Base-by-base conservation (phyloP, 441 rosid genomes). In the Aleurites moluccanus region DNA sequence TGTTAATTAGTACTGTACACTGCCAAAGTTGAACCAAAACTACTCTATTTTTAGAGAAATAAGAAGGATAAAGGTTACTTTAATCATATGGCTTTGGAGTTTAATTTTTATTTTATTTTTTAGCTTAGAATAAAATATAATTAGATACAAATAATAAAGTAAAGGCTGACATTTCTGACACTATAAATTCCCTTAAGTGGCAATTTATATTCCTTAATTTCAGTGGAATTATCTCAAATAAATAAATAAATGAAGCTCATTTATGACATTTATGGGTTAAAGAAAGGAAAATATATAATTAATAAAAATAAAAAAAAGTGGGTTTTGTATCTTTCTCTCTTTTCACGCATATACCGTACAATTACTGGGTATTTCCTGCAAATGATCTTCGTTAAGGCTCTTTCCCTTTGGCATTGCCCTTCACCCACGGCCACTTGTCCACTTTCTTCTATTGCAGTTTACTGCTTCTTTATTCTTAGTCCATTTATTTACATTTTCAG, bases 131-230 rank as follows among this genome's bases (percentile, higher is more conserved):
- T 75, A 69, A 64, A 79, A 63, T 64, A 74, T 28, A 14, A 61
- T 73, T 67, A 64, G 75, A 74, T 77, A 59, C 73, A 69, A 62
- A 52, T 52, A 75, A 55, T 6, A 55, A 55, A 77, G 75, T 47
- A 23, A 44, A 59, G 62, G 67, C 79, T 73, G 75, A 47, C 60
- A 52, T 25, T 38, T 49, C 85, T 78, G 84, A 78, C 83, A 82
- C 62, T 53, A 63, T 16, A 70, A 80, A 72, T 73, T 83, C 73
- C 79, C 73, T 75, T 55, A 70, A 63, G 64, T 45, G 66, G 78
- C 18, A 59, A 45, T 28, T 28, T 20, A n/a, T 13, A 20, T 73
- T 52, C 69, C 73, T 42, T 45, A 27, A 47, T 69, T 45, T 64
- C 28, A 62, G 77, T 60, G 73, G 45, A 55, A 67, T 78, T 57